A percentile compares a stretch with the other conserved stretches of the same genome.
Evolutionary conservation across 2,329 filamentous ascomycete species (phyloP).

Genomic region (Diaporthe vaccinii): DNA sequence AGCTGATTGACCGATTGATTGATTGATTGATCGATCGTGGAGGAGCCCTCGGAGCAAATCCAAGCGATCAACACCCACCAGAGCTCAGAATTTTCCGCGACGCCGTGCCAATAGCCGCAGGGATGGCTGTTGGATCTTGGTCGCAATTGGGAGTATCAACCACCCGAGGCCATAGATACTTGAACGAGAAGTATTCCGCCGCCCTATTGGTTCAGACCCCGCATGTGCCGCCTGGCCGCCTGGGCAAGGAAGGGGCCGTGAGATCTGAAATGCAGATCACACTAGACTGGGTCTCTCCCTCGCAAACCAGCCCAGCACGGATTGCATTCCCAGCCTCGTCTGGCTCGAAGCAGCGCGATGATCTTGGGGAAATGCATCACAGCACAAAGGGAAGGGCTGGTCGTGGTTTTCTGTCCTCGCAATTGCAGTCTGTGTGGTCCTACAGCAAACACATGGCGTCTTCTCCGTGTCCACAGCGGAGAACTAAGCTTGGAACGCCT

Average conservation of each 20-base stretch:
- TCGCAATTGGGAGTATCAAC: slow-evolving; percentile 2
- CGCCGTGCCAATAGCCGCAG: slow-evolving; percentile 21
- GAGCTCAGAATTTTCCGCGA: slow-evolving; percentile 33
- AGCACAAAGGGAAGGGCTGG: slow-evolving; percentile 7
- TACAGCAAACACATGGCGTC: neutral
- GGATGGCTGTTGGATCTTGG: slow-evolving; percentile 26
- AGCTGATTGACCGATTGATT: slow-evolving; percentile 12
- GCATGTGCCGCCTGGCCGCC: neutral
- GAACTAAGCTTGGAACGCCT: slow-evolving; percentile 11
- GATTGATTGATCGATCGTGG: slow-evolving; percentile 18
- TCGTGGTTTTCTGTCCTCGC: neutral
- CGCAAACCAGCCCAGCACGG: slow-evolving; percentile 27
- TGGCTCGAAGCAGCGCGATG: slow-evolving; percentile 26
- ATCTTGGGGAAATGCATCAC: slow-evolving; percentile 12
- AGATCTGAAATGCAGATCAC: slow-evolving; percentile 33
- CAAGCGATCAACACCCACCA: slow-evolving; percentile 26
- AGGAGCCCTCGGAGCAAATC: slow-evolving; percentile 1
- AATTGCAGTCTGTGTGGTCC: slow-evolving; percentile 1
- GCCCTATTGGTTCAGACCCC: slow-evolving; percentile 6
- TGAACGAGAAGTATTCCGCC: neutral
- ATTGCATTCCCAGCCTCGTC: slow-evolving; percentile 30
- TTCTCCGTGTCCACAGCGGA: neutral
- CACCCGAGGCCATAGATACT: slow-evolving; percentile 11
- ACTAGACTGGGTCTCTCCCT: slow-evolving; percentile 26
- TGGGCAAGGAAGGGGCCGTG: slow-evolving; percentile 15